Percentiles rank a stretch among this genome's conserved stretches.
phyloP scores from a whole-genome alignment of 2,329 filamentous ascomycete species.

The Decorospora gaudefroyi region DNA sequence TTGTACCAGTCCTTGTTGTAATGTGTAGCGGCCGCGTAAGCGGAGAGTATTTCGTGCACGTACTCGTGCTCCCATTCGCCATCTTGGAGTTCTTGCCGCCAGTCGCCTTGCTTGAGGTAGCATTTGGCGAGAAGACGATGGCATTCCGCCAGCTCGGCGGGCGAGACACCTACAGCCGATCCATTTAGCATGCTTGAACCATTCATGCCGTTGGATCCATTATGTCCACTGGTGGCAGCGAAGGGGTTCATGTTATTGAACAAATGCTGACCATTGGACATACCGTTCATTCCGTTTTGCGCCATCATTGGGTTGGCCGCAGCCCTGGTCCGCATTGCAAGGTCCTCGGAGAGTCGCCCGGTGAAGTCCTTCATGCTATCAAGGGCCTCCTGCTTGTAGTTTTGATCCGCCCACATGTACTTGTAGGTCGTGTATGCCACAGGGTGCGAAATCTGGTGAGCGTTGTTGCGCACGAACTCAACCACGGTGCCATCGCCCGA shows the following conservation, averaged over 20 bases:
- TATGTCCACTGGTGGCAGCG: slow-evolving; percentile 55
- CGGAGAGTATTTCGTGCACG: slow-evolving; percentile 85
- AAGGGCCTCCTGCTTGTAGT: slow-evolving; percentile 51
- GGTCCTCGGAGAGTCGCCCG: slow-evolving; percentile 62
- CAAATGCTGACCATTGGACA: slow-evolving; percentile 49
- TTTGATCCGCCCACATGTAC: slow-evolving; percentile 83
- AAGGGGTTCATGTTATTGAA: slow-evolving; percentile 45
- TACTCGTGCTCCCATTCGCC: slow-evolving; percentile 87
- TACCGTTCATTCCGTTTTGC: slow-evolving; percentile 48
- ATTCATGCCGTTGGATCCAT: slow-evolving; percentile 53
- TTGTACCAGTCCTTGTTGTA: slow-evolving; percentile 98
- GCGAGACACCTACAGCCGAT: slow-evolving; percentile 32
- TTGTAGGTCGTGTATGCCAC: slow-evolving; percentile 97
- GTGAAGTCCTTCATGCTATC: slow-evolving; percentile 67
- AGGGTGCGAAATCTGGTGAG: slow-evolving; percentile 65
- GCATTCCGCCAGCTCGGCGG: slow-evolving; percentile 57
- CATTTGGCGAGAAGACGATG: slow-evolving; percentile 85
- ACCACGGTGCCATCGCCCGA: slow-evolving; percentile 39
- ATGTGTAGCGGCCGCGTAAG: slow-evolving; percentile 87
- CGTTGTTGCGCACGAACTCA: slow-evolving; percentile 42
- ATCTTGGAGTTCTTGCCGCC: slow-evolving; percentile 83
- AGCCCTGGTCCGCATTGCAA: slow-evolving; percentile 49
- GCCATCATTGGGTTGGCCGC: slow-evolving; percentile 45
- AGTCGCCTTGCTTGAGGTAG: slow-evolving; percentile 94
- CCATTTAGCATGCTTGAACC: slow-evolving; percentile 40